These are phyloP conservation scores for Beauveria rudraprayagi DNA, from an alignment of 2,329 filamentous ascomycete species.

Conservation along the genomic window DNA sequence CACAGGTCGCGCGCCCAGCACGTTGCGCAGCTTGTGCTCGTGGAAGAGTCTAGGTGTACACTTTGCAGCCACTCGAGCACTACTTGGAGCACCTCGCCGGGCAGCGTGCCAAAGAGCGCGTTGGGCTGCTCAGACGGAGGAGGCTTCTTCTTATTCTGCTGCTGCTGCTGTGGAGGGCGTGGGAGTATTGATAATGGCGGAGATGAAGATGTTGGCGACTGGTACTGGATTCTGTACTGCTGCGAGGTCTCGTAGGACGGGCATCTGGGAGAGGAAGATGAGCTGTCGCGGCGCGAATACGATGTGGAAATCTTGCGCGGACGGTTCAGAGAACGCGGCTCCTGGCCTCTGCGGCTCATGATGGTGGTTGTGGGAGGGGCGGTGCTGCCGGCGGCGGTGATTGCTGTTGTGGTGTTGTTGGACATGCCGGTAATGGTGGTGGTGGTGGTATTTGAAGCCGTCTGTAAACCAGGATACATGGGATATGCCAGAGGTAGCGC, in stretches of 20 bases:
- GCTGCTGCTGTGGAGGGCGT: too few relatives aligned
- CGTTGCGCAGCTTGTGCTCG: too few relatives aligned
- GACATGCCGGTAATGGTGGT: neutral
- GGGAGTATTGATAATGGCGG: neutral
- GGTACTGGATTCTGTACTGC: too few relatives aligned
- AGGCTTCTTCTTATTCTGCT: too few relatives aligned
- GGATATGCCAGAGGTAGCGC: conserved; percentile 16
- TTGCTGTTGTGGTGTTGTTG: neutral
- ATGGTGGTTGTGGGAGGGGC: neutral
- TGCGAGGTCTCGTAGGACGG: too few relatives aligned
- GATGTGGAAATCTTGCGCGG: conserved; percentile 28
- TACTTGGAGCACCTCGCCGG: too few relatives aligned
- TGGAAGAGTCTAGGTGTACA: too few relatives aligned
- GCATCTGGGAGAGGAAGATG: neutral
- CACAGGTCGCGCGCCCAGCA: too few relatives aligned
- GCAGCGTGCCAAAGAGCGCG: too few relatives aligned
- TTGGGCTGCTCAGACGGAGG: too few relatives aligned
- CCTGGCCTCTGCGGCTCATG: conserved; percentile 15
- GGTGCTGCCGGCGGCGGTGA: neutral
- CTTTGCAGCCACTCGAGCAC: too few relatives aligned
- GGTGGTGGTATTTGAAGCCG: neutral
- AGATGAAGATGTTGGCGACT: too few relatives aligned
- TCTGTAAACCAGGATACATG: conserved; percentile 26
- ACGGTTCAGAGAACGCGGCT: conserved; percentile 24
- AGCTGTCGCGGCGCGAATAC: conserved; percentile 15